These are phyloP conservation scores for Tremella fuciformis DNA, from an alignment of 768 basidiomycete species.

Conservation along the genomic window DNA sequence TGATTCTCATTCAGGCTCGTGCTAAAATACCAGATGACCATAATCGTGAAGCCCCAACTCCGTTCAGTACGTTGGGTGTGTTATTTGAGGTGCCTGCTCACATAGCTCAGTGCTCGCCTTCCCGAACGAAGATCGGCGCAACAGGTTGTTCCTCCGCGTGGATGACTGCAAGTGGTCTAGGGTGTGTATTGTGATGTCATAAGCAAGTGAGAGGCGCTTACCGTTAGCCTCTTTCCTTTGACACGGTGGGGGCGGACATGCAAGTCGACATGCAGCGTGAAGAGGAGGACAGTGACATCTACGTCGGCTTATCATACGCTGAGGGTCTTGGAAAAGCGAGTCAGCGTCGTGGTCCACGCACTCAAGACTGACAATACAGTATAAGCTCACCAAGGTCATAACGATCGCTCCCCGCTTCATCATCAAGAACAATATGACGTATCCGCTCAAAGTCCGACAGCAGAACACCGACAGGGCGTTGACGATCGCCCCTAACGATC, in stretches of 20 bases:
- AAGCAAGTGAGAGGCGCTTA: neutral
- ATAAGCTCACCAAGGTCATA: slow-evolving; percentile 91
- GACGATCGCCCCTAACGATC: slow-evolving; percentile 66
- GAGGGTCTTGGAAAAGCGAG: slow-evolving; percentile 82
- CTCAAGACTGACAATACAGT: slow-evolving; percentile 51
- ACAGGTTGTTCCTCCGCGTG: slow-evolving; percentile 77
- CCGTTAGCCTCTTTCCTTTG: slow-evolving; percentile 69
- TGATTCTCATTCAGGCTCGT: slow-evolving; percentile 55
- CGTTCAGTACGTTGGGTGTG: slow-evolving; percentile 69
- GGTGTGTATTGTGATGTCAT: slow-evolving; percentile 38
- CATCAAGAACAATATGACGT: slow-evolving; percentile 72
- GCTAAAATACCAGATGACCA: slow-evolving; percentile 30
- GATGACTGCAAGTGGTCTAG: slow-evolving; percentile 84
- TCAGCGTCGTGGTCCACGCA: neutral
- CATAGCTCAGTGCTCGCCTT: slow-evolving; percentile 73
- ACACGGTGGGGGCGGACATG: slow-evolving; percentile 87
- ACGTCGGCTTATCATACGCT: slow-evolving; percentile 83
- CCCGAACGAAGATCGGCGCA: slow-evolving; percentile 66
- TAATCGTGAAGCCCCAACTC: slow-evolving; percentile 56
- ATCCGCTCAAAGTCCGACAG: slow-evolving; percentile 75
- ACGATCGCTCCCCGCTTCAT: slow-evolving; percentile 87
- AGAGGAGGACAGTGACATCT: slow-evolving; percentile 62
- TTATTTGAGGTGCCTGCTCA: slow-evolving; percentile 2
- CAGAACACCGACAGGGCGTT: slow-evolving; percentile 66
- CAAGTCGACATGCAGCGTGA: slow-evolving; percentile 69